These are phyloP conservation scores for Podila epicladia DNA, from an alignment of 192 early-diverging fungal species.

Conservation along the genomic window DNA sequence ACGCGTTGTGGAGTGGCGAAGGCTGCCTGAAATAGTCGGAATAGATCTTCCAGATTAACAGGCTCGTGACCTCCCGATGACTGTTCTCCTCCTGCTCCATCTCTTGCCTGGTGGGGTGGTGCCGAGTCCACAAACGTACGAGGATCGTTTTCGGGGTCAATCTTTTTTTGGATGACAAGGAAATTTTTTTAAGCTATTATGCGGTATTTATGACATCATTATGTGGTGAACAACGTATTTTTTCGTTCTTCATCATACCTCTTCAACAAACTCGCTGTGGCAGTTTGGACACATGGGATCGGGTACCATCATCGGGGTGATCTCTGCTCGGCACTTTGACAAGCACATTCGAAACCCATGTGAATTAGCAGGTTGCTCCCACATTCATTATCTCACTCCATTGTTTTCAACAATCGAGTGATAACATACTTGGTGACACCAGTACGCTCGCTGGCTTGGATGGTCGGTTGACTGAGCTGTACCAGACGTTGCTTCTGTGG, in stretches of 20 bases:
- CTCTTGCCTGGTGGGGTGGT: not conserved
- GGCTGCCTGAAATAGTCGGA: slow-evolving; percentile 13
- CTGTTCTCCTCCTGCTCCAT: not conserved
- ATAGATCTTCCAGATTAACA: slow-evolving; percentile 27
- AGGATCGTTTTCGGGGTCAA: slow-evolving; percentile 56
- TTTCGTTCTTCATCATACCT: slow-evolving; percentile 56
- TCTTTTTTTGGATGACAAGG: slow-evolving; percentile 22
- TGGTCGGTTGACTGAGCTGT: not conserved
- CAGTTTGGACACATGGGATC: slow-evolving; percentile 84
- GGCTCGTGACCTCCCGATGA: not conserved
- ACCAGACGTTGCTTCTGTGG: not conserved
- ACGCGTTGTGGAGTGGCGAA: slow-evolving; percentile 10
- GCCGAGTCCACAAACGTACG: slow-evolving; percentile 37
- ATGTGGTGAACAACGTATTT: no score
- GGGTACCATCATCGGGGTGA: slow-evolving; percentile 71
- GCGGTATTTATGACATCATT: not conserved
- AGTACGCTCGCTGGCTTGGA: not conserved
- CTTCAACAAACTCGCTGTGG: slow-evolving; percentile 84
- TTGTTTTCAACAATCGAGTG: no score
- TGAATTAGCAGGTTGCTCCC: not conserved
- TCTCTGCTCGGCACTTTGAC: slow-evolving; percentile 33
- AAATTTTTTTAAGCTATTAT: not conserved
- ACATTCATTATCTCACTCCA: not conserved
- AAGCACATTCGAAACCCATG: not conserved
- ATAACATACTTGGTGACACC: not conserved